Conservation (phyloP, 2,329 filamentous ascomycete genomes). For the Eutypella sp. region DNA sequence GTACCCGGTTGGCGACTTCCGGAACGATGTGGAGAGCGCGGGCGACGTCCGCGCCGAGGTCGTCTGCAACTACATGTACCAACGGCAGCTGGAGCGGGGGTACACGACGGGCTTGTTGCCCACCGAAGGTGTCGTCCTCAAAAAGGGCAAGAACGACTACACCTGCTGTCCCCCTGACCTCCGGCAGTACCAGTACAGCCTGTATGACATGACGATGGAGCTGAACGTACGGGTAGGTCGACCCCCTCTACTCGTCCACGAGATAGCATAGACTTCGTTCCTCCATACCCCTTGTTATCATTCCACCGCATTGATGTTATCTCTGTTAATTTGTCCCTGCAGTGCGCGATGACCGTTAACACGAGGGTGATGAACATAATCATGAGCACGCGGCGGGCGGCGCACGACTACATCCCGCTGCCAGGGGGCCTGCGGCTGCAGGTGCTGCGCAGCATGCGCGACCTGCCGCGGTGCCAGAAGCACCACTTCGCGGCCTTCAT, state of each 20-base stretch:
- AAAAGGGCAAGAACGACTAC: conserved; percentile 33
- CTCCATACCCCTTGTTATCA: neutral
- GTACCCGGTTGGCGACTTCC: conserved; percentile 34
- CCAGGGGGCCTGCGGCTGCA: conserved; percentile 55
- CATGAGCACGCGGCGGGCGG: conserved; percentile 38
- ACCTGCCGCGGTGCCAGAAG: conserved; percentile 55
- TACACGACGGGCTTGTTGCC: conserved; percentile 32
- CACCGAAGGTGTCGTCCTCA: conserved; percentile 36
- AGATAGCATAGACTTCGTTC: too few species aligned
- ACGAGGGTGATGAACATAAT: conserved; percentile 60
- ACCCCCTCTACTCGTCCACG: too few species aligned
- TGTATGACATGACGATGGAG: conserved; percentile 31
- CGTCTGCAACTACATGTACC: conserved; percentile 59
- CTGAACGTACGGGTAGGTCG: conserved; percentile 34
- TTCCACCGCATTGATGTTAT: neutral
- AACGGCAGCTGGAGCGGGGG: conserved; percentile 51
- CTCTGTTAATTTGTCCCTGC: conserved; percentile 8
- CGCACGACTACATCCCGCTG: conserved; percentile 53
- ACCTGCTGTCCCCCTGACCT: conserved; percentile 35
- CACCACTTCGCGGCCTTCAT: conserved; percentile 64
- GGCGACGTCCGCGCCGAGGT: conserved; percentile 54
- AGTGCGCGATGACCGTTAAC: conserved; percentile 65
- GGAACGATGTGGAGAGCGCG: conserved; percentile 40
- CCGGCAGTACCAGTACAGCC: conserved; percentile 27
- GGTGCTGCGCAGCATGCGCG: conserved; percentile 52